Evolutionary conservation across 495 filamentous ascomycete species (phyloP), one percentile per base, ranked within the genome.

Genomic region (Sordaria brevicollis): DNA sequence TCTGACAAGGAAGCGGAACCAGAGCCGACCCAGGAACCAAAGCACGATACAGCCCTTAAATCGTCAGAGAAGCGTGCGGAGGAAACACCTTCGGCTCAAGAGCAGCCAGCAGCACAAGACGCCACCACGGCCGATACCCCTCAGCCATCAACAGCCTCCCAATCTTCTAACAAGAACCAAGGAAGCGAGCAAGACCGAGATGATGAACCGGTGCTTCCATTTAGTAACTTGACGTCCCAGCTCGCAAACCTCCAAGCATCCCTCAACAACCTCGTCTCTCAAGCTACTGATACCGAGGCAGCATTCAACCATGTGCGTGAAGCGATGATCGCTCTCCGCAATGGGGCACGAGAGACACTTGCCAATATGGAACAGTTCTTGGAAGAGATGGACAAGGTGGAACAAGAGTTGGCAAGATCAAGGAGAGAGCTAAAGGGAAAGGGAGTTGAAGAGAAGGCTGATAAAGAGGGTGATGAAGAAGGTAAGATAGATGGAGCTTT

Each of bases 361-460:
- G 10, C 3, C 1, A 10, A 54, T 1, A 29, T 11, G 0, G 9
- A 0, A 1, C 43, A 54, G 4, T 29, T 54, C 3, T 1, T 29
- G 11, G 43, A 29, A 0, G 49, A 57, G 49, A 1, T 31, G 0
- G 2, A 8, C 2, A 13, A 25, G 4, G 49, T 57, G 25, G 25
- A 57, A 13, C 2, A 2, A 4, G 0, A 17, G 0, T 1, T 57
- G 13, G 10, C 0, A 2, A 2, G 8, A 13, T 0, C 17, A 2
- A 57, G 25, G 25, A 57, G 25, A 7, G 0, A 57, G 21, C 4
- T 29, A 2, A 57, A 57, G 2, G 21, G 0, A 0, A 29, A 31
- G 25, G 49, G 15, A 11, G 11, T 3, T 15, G 43, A 11, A 21
- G 10, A 10, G 19, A 54, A 2, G 10, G 10, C 19, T 54, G 43